These are phyloP conservation scores for Ogataea ramenticola DNA, from an alignment of 805 yeast species.

Conservation along the genomic window DNA sequence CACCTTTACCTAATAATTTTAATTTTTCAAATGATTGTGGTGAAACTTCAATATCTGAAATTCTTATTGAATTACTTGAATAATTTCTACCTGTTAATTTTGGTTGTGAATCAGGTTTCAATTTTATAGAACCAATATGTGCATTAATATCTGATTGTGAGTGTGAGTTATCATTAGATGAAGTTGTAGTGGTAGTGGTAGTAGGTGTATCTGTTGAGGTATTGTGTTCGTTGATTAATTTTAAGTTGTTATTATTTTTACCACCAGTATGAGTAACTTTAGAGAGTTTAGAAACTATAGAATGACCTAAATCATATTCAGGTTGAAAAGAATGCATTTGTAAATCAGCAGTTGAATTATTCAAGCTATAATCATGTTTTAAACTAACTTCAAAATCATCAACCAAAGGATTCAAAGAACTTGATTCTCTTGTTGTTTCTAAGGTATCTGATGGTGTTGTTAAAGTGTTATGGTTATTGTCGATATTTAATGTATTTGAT, in stretches of 20 bases:
- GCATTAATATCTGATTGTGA: conserved; percentile 7
- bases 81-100: conserved; percentile 46
- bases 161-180: not conserved
- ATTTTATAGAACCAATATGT: conserved; percentile 31
- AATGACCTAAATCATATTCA: not conserved
- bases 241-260: not conserved
- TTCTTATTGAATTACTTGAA: conserved; percentile 66
- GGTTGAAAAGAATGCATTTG: conserved; percentile 1
- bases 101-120: conserved; percentile 1
- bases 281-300: not conserved
- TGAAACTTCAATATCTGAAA: conserved; percentile 71
- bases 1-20: conserved; percentile 91
- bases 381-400: conserved; percentile 22
- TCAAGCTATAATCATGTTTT: conserved; percentile 25
- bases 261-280: not conserved
- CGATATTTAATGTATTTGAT: not conserved
- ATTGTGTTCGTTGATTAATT: conserved; percentile 1
- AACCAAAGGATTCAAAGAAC: conserved; percentile 9
- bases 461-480: not conserved
- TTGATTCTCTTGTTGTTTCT: not conserved
- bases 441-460: not conserved
- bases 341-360: conserved; percentile 21
- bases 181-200: not conserved
- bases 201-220: not conserved
- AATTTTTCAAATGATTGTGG: conserved; percentile 86